Conservation (phyloP, 306 rosid genomes). For the Prunus campanulata region DNA sequence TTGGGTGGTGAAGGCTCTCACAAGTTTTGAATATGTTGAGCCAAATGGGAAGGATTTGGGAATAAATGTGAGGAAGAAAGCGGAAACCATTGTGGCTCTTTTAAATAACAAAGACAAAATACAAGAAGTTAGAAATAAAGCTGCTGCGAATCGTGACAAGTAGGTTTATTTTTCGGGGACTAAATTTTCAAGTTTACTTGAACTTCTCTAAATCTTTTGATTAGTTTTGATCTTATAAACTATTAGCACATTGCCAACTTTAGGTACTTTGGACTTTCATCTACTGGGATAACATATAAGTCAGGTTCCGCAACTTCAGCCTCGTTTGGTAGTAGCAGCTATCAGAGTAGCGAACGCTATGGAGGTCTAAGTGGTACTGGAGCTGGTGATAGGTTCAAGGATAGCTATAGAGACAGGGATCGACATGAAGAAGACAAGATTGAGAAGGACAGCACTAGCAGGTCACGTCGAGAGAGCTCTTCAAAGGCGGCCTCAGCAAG, state of each 20-base stretch:
- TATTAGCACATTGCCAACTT: slow-evolving; percentile 22
- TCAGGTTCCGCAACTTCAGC: slow-evolving; percentile 68
- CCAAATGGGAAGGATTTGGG: slow-evolving; percentile 97
- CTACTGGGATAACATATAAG: slow-evolving; percentile 77
- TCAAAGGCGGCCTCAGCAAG: slow-evolving; percentile 57
- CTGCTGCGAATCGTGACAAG: slow-evolving; percentile 95
- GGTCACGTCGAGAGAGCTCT: slow-evolving; percentile 54
- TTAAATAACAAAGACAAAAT: slow-evolving; percentile 90
- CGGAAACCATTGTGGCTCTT: slow-evolving; percentile 71
- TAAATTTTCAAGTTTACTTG: slow-evolving; percentile 18
- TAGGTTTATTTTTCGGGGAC: slow-evolving; percentile 34
- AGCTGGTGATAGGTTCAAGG: slow-evolving; percentile 51
- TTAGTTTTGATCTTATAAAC: slow-evolving; percentile 1
- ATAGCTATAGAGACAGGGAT: slow-evolving; percentile 57
- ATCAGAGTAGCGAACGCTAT: slow-evolving; percentile 59
- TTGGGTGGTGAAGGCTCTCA: slow-evolving; percentile 62
- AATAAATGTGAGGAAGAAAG: slow-evolving; percentile 93
- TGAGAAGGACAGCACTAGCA: slow-evolving; percentile 47
- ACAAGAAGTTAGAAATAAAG: slow-evolving; percentile 85
- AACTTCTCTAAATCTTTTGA: slow-evolving; percentile 22
- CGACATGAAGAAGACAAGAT: slow-evolving; percentile 50
- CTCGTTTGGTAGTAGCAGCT: slow-evolving; percentile 53
- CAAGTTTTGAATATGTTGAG: slow-evolving; percentile 96
- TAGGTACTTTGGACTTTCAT: slow-evolving; percentile 95
- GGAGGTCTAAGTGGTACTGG: slow-evolving; percentile 54